Conservation (phyloP, 768 basidiomycete species). For the Macrolepiota albuminosa region DNA sequence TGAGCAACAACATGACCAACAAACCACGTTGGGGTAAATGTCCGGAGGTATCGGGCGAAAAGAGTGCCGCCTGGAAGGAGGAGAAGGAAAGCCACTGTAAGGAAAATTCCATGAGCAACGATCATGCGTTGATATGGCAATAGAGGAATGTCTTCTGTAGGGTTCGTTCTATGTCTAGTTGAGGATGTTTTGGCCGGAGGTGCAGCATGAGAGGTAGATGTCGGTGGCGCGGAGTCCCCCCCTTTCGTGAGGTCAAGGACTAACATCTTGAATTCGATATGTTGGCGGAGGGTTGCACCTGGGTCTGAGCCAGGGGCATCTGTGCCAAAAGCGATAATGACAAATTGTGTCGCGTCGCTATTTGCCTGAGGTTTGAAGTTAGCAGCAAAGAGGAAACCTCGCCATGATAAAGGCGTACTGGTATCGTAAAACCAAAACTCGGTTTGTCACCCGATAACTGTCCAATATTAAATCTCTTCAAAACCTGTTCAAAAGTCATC, state of each 20-base stretch:
- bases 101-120: constrained; percentile 51
- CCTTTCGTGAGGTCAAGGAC: constrained; percentile 45
- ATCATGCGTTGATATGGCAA: constrained; percentile 44
- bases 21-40: constrained; percentile 47
- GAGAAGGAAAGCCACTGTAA: constrained; percentile 45
- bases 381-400: not conserved
- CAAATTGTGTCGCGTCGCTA: constrained; percentile 29
- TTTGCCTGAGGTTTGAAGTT: constrained; percentile 31
- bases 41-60: constrained; percentile 49
- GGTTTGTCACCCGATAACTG: constrained; percentile 39
- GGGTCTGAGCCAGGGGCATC: constrained; percentile 41
- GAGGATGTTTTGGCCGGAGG: constrained; percentile 14
- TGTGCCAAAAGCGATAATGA: constrained; percentile 60
- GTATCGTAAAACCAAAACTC: constrained; percentile 22
- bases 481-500: constrained; percentile 4
- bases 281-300: constrained; percentile 43
- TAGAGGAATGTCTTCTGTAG: constrained; percentile 30
- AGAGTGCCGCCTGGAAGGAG: constrained; percentile 50
- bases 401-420: not conserved
- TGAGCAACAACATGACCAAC: constrained; percentile 47
- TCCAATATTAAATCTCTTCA: constrained; percentile 5
- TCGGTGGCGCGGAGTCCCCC: constrained; percentile 20
- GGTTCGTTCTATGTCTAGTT: constrained; percentile 12
- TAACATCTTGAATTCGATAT: constrained; percentile 37
- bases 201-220: constrained; percentile 15